phyloP scores from a whole-genome alignment of 192 early-diverging fungal species.

The Coemansia sp. region DNA sequence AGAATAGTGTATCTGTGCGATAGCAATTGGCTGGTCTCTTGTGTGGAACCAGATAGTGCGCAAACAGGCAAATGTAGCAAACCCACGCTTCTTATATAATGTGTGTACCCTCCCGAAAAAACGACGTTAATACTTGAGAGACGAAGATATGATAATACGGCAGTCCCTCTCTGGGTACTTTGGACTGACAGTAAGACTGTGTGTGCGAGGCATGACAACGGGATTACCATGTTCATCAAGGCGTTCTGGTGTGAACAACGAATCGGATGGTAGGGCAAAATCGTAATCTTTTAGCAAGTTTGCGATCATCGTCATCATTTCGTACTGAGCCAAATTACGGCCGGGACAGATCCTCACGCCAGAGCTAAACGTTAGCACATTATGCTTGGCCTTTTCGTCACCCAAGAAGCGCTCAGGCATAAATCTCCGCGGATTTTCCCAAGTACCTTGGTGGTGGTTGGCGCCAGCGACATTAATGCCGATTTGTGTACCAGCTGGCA shows the following conservation, averaged over 20 bases:
- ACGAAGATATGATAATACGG: background rate
- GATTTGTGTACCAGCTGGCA: constrained; percentile 31
- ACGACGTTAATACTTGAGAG: background rate
- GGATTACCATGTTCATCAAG: constrained; percentile 20
- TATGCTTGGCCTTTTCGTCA: constrained; percentile 10
- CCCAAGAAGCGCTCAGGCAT: constrained; percentile 39
- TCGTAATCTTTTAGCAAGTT: constrained; percentile 39
- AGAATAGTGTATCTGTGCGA: no score
- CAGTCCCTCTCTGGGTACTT: constrained; percentile 41
- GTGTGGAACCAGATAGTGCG: no score
- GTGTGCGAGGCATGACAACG: constrained; percentile 18
- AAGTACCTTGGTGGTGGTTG: constrained; percentile 21
- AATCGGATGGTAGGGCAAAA: constrained; percentile 7
- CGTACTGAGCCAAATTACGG: constrained; percentile 31
- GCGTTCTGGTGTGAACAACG: constrained; percentile 17
- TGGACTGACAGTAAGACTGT: constrained; percentile 20
- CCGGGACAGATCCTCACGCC: constrained; percentile 48
- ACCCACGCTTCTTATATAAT: no score
- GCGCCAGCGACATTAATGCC: constrained; percentile 28
- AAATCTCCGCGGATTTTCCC: constrained; percentile 27
- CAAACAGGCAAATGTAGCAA: no score
- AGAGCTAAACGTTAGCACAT: constrained; percentile 37
- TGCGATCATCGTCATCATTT: constrained; percentile 31
- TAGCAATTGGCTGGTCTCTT: no score
- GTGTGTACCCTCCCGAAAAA: background rate